Conservation (phyloP, 2,329 filamentous ascomycete genomes). For the Bipolaris bicolor region DNA sequence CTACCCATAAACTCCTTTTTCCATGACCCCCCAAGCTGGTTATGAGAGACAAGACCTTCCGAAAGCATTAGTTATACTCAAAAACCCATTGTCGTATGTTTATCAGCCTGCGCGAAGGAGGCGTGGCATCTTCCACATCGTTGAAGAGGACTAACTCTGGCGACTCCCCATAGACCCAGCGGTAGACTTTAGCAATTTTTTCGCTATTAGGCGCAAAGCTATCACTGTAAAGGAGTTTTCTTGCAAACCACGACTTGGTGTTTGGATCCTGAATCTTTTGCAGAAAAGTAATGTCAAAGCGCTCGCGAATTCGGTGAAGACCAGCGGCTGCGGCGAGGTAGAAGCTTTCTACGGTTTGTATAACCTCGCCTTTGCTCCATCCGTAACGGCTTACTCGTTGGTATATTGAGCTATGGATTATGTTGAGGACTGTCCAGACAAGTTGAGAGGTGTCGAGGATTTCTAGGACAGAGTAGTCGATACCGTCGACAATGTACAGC, state of each 20-base stretch:
- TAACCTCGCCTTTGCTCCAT: neutral
- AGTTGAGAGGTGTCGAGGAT: neutral
- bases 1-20: too few species aligned
- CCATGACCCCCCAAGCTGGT: neutral
- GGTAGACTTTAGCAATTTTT: neutral
- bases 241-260: neutral
- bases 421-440: neutral
- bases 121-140: neutral
- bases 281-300: neutral
- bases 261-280: neutral
- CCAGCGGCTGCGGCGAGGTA: neutral
- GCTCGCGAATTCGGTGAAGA: constrained; percentile 1
- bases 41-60: neutral
- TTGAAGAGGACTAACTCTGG: neutral
- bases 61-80: neutral
- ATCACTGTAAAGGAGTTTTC: neutral
- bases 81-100: constrained; percentile 8
- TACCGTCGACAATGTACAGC: constrained; percentile 1
- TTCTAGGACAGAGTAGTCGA: neutral
- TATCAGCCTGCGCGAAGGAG: neutral
- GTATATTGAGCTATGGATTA: neutral
- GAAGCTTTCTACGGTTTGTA: neutral
- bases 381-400: neutral
- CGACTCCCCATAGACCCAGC: constrained; percentile 6
- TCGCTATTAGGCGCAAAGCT: neutral